Base-by-base conservation (phyloP, 2,329 filamentous ascomycete genomes). In the Ophiostoma angusticollis region DNA sequence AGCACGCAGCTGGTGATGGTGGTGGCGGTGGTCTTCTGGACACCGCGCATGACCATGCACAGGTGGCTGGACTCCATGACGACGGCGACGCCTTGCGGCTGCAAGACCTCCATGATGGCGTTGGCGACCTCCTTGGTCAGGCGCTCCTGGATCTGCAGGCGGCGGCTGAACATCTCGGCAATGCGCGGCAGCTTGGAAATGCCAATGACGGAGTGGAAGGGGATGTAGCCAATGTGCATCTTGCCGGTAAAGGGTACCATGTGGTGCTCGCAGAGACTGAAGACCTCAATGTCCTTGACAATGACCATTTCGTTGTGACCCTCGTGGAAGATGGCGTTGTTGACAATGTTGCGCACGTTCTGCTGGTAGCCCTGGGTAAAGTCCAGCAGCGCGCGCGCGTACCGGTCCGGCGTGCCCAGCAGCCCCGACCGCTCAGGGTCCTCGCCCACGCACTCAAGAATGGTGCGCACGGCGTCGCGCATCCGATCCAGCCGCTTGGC, bases 141-240 rank as follows among this genome's bases (percentile, higher is more conserved):
- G 24, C 91, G 80, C 58, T 98, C 91, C 64, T 98, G 91, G 36
- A 98, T 89, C 60, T 98, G 91, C 5, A 98, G 70, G 40, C 91
- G 72, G 38, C 91, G 80, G 34, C 83, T 80, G 63, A 94, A 98
- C 84, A 98, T 93, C 55, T 98, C 87, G 39, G 89, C 91, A 48
- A 98, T 89, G 46, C 91, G 80, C 19, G 89, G 89, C 35, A 98
- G 72, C 59, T 98, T 98, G 23, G 87, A 95, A 37, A 98, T 79
- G 35, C 91, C 91, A 45, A 98, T 85, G 37, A 98, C 87, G 43
- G 87, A 78, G 55, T 86, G 76, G 53, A 80, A 78, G 22, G 91
- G 91, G 47, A 98, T 96, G 61, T 98, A 98, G 42, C 87, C 91
- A 51, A 98, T 96, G 63, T 98, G 91, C 84, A 98, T 96, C 84